Conservation (phyloP, 805 yeast genomes). For the Kazachstania viticola region DNA sequence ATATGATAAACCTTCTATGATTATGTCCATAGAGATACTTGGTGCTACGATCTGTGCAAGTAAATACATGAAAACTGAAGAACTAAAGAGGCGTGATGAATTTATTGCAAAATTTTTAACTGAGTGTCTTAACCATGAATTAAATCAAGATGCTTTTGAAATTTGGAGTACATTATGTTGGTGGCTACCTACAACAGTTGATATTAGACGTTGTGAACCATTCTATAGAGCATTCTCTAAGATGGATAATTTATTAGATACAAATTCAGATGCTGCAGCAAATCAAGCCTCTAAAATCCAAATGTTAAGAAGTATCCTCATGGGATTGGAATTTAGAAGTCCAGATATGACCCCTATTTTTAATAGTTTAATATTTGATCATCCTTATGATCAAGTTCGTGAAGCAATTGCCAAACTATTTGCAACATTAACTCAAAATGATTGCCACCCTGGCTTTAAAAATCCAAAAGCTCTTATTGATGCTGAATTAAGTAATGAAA, state of each 20-base stretch:
- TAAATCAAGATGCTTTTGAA: slow-evolving; percentile 61
- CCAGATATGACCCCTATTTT: slow-evolving; percentile 36
- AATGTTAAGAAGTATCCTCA: slow-evolving; percentile 40
- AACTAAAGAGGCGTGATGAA: slow-evolving; percentile 32
- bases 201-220: slow-evolving; percentile 55
- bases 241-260: slow-evolving; percentile 33
- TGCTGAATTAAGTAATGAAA: slow-evolving; percentile 7
- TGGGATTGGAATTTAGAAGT: slow-evolving; percentile 42
- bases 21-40: slow-evolving; percentile 60
- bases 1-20: slow-evolving; percentile 70
- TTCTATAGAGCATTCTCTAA: slow-evolving; percentile 35
- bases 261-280: slow-evolving; percentile 50
- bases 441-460: slow-evolving; percentile 4
- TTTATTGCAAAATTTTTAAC: slow-evolving; percentile 35
- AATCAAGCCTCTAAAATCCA: slow-evolving; percentile 46
- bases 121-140: slow-evolving; percentile 39
- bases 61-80: slow-evolving; percentile 29
- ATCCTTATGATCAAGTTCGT: slow-evolving; percentile 65
- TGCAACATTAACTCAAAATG: slow-evolving; percentile 14
- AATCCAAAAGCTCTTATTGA: slow-evolving; percentile 12
- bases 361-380: slow-evolving; percentile 35
- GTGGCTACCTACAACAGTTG: slow-evolving; percentile 61
- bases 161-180: slow-evolving; percentile 72
- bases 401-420: slow-evolving; percentile 54
- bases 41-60: slow-evolving; percentile 52